These are phyloP conservation scores for Panaeolus papilionaceus DNA, from an alignment of 768 basidiomycete genomes.

Conservation along the genomic window DNA sequence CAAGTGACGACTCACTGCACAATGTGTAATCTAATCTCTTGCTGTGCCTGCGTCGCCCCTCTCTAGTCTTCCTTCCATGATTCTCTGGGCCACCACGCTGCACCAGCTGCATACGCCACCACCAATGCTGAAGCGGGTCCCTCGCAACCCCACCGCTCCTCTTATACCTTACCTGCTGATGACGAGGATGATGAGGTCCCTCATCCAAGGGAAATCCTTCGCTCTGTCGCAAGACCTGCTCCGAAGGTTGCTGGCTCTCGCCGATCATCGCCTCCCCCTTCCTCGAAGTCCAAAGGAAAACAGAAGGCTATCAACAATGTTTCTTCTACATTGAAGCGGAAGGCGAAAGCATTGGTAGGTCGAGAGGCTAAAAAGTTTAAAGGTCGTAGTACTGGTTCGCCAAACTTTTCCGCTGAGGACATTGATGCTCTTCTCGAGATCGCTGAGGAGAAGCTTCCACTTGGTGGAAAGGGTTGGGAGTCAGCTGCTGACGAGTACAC, in stretches of 20 bases:
- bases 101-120: too few species aligned
- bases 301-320: background rate
- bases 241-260: conserved; percentile 20
- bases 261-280: background rate
- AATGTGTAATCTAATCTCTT: too few species aligned
- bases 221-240: background rate
- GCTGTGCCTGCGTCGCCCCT: too few species aligned
- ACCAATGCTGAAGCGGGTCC: too few species aligned
- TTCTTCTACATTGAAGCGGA: background rate
- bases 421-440: conserved; percentile 4
- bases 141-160: too few species aligned
- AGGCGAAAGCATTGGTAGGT: background rate
- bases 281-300: conserved; percentile 19
- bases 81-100: too few species aligned
- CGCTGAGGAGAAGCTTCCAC: conserved; percentile 9
- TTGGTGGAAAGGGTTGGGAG: conserved; percentile 18
- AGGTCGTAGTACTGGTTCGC: conserved; percentile 17
- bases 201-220: too few species aligned
- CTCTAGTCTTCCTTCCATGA: too few species aligned
- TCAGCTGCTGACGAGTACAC: background rate
- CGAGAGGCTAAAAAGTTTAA: conserved; percentile 1
- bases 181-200: too few species aligned
- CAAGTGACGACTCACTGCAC: too few species aligned
- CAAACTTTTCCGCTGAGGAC: conserved; percentile 15
- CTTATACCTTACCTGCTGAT: too few species aligned